A percentile compares a stretch with the other conserved stretches of the same genome.
These are phyloP conservation scores for Penicillium polonicum DNA, from an alignment of 2,329 filamentous ascomycete genomes.

Conservation along the genomic window DNA sequence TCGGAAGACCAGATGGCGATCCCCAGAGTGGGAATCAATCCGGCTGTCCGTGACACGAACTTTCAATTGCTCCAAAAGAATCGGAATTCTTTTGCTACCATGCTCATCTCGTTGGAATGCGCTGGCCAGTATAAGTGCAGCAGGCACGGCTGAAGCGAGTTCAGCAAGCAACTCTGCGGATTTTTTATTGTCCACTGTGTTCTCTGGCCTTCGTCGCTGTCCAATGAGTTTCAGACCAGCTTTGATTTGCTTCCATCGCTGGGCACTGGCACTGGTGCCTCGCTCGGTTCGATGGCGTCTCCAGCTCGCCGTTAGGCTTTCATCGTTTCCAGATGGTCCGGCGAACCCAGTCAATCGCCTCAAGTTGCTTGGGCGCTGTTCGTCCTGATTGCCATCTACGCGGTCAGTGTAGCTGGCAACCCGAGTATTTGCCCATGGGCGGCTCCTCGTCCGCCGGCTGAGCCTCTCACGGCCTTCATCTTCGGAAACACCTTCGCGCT, in stretches of 20 bases:
- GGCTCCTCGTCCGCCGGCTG: conserved; percentile 58
- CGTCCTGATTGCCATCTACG: conserved; percentile 54
- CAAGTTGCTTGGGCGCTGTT: conserved; percentile 61
- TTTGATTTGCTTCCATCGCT: conserved; percentile 92
- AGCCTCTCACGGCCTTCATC: conserved; percentile 69
- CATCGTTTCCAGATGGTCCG: conserved; percentile 58
- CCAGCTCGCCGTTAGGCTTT: conserved; percentile 61
- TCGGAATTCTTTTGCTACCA: conserved; percentile 89
- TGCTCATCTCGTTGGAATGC: conserved; percentile 98
- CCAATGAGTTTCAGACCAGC: conserved; percentile 76
- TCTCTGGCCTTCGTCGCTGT: conserved; percentile 77
- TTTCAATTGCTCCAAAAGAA: conserved; percentile 92
- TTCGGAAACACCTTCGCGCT: conserved; percentile 68
- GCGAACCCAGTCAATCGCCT: conserved; percentile 64
- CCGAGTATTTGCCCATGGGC: conserved; percentile 54
- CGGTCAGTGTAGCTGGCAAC: conserved; percentile 50
- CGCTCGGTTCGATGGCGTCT: conserved; percentile 57
- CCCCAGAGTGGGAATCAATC: conserved; percentile 56
- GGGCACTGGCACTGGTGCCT: conserved; percentile 68
- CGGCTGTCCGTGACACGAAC: conserved; percentile 80
- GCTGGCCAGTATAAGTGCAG: conserved; percentile 89
- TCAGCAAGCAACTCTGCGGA: conserved; percentile 96
- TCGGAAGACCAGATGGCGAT: conserved; percentile 79
- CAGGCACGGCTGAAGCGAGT: conserved; percentile 85
- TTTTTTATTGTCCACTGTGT: conserved; percentile 86